phyloP scores from a whole-genome alignment of 2,329 filamentous ascomycete species.

The Aspergillus oerlinghausenensis region DNA sequence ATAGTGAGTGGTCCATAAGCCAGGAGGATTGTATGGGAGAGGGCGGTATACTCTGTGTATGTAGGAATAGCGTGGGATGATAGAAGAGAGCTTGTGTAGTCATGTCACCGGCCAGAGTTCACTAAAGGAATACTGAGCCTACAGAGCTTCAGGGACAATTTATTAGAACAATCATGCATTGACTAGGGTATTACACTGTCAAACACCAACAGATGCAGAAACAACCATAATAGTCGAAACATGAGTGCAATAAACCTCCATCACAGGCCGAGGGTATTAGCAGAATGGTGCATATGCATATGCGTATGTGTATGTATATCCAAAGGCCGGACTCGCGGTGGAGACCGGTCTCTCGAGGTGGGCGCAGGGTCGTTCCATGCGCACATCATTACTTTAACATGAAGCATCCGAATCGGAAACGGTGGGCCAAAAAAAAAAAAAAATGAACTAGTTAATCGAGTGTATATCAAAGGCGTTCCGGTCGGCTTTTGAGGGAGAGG shows the following conservation, averaged over 20 bases:
- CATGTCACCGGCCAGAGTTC: too few species aligned
- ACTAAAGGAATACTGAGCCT: not conserved
- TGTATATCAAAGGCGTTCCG: not conserved
- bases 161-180: not conserved
- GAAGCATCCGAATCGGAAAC: not conserved
- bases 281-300: not conserved
- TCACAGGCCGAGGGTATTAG: not conserved
- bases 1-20: not conserved
- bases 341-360: not conserved
- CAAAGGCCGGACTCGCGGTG: not conserved
- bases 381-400: not conserved
- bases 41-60: not conserved
- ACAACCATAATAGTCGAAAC: not conserved
- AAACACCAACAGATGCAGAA: not conserved
- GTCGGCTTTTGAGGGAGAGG: not conserved
- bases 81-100: not conserved
- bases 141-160: not conserved
- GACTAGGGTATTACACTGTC: not conserved
- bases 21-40: not conserved
- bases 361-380: not conserved
- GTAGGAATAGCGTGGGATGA: not conserved
- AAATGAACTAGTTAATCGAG: constrained; percentile 1
- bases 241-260: not conserved
- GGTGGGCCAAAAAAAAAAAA: not conserved
- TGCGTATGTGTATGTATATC: not conserved